Evolutionary conservation across 257 asterid genomes (phyloP).

Genomic region (Haberlea rhodopensis): DNA sequence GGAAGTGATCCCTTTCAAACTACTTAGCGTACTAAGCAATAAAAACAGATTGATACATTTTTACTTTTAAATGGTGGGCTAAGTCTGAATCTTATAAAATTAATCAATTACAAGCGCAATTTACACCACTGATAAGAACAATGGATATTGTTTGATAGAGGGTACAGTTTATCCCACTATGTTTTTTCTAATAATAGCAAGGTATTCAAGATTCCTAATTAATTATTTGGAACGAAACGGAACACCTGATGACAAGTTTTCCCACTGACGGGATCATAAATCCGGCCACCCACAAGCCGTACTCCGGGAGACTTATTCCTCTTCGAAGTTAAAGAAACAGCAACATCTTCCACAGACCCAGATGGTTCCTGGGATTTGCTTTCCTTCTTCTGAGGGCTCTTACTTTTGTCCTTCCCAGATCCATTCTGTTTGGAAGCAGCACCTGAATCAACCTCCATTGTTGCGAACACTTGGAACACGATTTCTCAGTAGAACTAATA

Average conservation of each 20-base stretch:
- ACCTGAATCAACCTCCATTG: slow-evolving; percentile 50
- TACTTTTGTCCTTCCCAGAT: slow-evolving; percentile 22
- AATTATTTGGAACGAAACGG: background rate
- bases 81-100: too few species aligned
- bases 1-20: background rate
- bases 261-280: slow-evolving; percentile 68
- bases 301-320: slow-evolving; percentile 56
- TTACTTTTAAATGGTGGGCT: too few species aligned
- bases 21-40: too few species aligned
- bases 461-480: background rate
- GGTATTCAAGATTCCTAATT: too few species aligned
- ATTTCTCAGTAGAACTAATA: background rate
- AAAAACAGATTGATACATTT: too few species aligned
- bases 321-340: slow-evolving; percentile 30
- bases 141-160: too few species aligned
- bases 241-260: slow-evolving; percentile 85
- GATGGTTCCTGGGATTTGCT: slow-evolving; percentile 21
- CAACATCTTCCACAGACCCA: slow-evolving; percentile 21
- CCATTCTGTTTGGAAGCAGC: slow-evolving; percentile 28
- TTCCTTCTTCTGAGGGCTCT: slow-evolving; percentile 31
- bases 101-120: too few species aligned
- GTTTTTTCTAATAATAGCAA: too few species aligned
- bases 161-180: too few species aligned
- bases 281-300: slow-evolving; percentile 50
- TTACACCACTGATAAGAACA: too few species aligned